Base-by-base conservation (phyloP, 495 filamentous ascomycete genomes). In the Aspergillus coremiiformis region DNA sequence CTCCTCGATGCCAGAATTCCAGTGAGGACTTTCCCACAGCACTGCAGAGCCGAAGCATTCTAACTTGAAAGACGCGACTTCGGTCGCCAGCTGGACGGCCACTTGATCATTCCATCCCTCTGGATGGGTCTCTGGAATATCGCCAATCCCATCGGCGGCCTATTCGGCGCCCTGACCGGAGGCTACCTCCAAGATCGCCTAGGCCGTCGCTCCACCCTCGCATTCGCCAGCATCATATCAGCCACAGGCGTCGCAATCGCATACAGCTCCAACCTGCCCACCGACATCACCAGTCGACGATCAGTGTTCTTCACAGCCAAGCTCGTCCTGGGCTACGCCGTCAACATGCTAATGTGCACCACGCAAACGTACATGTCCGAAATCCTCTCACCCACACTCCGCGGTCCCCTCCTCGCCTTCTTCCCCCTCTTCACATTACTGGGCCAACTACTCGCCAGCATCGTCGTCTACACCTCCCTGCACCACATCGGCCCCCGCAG, bases 351-450 rank as follows among this genome's bases (percentile, higher is more conserved):
- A 23, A 64, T 72, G 50, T 68, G 65, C 29, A 63, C 68, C 3
- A 61, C 66, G 11, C 70, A 74, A 54, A 76, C 75, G 0, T 76
- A 78, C 52, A 68, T 76, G 62, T 74, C 72, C 0, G 75, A 78
- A 44, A 59, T 72, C 7, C 54, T 75, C 11, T 71, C 72, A 0
- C 49, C 66, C 6, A 45, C 55, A 0, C 60, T 78, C n/a, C 66
- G 75, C 23, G 73, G 72, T 4, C 68, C 70, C 4, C 62, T 70
- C 20, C 64, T 78, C 24, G 68, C 71, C 0, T 66, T 76, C 21
- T 66, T 75, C 51, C 71, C 75, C 0, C 66, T 67, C 3, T 76
- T 78, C 43, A 73, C 63, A 0, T 58, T 75, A 0, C 53, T 78
- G 1, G 75, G 75, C 5, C 72, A 78, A 53, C 52, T 76, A 3